Percentiles rank a stretch among this genome's conserved stretches.
phyloP scores from a whole-genome alignment of 345 rosid genomes.

The Eucalyptus pauciflora region DNA sequence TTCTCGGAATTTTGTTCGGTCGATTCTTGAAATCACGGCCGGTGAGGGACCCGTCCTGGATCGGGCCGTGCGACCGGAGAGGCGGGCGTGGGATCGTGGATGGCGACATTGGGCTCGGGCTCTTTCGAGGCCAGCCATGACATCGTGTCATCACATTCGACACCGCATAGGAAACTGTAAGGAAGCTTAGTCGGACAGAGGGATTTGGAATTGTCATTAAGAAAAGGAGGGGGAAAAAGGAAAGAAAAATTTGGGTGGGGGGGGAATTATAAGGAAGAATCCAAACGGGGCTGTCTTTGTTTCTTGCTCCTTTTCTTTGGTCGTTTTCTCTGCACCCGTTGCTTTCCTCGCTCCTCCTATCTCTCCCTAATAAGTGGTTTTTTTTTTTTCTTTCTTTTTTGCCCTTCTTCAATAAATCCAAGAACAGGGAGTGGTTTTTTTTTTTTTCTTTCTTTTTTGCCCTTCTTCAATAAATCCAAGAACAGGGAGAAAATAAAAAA shows the following conservation, averaged over 20 bases:
- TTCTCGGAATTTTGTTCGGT: too few relatives aligned
- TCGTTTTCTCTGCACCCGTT: not conserved
- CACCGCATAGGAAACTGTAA: not conserved
- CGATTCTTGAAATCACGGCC: not conserved
- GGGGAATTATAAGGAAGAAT: not conserved
- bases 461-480: not conserved
- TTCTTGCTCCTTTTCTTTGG: not conserved
- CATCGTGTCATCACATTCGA: not conserved
- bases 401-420: not conserved
- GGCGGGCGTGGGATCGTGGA: not conserved
- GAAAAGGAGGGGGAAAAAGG: not conserved
- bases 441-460: not conserved
- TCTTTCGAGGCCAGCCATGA: not conserved
- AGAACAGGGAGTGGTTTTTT: not conserved
- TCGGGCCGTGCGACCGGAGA: not conserved
- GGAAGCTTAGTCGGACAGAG: not conserved
- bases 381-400: not conserved
- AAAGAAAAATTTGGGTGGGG: not conserved
- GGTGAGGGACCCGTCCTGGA: not conserved
- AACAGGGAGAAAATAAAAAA: too few relatives aligned
- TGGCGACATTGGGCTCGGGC: not conserved
- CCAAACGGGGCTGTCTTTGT: not conserved
- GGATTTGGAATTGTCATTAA: not conserved
- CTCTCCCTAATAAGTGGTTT: not conserved
- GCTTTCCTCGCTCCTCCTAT: not conserved